phyloP scores from a whole-genome alignment of 257 asterid genomes.

The Capsicum baccatum region DNA sequence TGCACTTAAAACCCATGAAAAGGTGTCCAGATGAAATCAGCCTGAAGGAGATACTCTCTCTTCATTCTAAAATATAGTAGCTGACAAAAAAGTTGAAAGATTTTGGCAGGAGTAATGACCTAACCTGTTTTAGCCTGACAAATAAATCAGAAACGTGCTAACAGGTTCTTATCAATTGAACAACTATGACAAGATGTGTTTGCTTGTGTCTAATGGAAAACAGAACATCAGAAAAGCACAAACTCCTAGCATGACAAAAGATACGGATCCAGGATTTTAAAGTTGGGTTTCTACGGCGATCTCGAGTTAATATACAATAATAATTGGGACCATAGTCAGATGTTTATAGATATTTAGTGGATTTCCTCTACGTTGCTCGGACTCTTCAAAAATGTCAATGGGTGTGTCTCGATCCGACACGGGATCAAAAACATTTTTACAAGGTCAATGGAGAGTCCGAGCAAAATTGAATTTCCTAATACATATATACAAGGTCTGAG shows the following conservation, averaged over 20 bases:
- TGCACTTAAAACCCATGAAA: slow-evolving; percentile 7
- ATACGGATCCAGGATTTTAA: not conserved
- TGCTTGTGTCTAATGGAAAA: not conserved
- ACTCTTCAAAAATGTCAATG: too few relatives aligned
- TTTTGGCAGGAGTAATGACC: slow-evolving; percentile 1
- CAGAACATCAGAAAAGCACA: slow-evolving; percentile 14
- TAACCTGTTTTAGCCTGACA: not conserved
- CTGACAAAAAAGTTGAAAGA: not conserved
- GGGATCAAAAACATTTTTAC: too few relatives aligned
- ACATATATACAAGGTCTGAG: not conserved
- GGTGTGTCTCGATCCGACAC: too few relatives aligned
- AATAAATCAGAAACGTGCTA: not conserved
- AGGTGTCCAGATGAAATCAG: not conserved
- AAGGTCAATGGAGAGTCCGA: too few relatives aligned
- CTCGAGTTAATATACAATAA: not conserved
- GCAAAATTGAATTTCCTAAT: not conserved
- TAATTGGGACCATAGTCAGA: not conserved
- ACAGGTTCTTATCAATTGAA: not conserved
- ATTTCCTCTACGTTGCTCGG: not conserved
- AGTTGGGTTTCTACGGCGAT: not conserved
- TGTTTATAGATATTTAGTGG: not conserved
- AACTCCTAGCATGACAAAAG: not conserved
- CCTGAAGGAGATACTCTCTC: not conserved
- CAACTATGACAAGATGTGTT: not conserved
- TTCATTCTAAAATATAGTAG: not conserved